Conservation (phyloP, 441 rosid species). For the Geranium incanum region DNA sequence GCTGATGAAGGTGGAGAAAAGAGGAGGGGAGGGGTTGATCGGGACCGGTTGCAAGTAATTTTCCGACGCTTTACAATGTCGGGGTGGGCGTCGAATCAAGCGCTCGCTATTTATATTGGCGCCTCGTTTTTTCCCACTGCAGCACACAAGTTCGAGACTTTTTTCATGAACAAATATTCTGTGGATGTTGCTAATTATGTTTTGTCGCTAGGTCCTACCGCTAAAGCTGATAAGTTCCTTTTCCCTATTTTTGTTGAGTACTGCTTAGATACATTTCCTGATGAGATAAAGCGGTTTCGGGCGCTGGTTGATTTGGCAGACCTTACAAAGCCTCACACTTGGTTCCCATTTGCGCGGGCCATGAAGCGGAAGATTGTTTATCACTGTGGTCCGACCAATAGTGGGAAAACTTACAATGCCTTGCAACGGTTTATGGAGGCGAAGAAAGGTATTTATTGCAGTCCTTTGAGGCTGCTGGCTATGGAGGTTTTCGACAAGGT, state of each 20-base stretch:
- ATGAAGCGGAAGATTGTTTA: slow-evolving; percentile 83
- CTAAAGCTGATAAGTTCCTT: slow-evolving; percentile 57
- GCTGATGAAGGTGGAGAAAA: slow-evolving; percentile 30
- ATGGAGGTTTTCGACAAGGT: slow-evolving; percentile 98
- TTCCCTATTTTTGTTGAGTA: slow-evolving; percentile 80
- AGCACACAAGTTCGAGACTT: slow-evolving; percentile 35
- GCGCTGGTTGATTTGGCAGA: slow-evolving; percentile 64
- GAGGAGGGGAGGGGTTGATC: slow-evolving; percentile 33
- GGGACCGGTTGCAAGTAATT: slow-evolving; percentile 41
- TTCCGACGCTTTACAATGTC: slow-evolving; percentile 45
- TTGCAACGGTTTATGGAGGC: slow-evolving; percentile 90
- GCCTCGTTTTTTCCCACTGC: slow-evolving; percentile 76
- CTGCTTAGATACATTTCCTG: slow-evolving; percentile 65
- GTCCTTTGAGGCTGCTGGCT: slow-evolving; percentile 86
- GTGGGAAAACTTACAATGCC: slow-evolving; percentile 94
- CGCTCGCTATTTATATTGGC: slow-evolving; percentile 75
- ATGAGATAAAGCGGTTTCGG: slow-evolving; percentile 60
- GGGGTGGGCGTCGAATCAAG: slow-evolving; percentile 79
- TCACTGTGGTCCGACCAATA: slow-evolving; percentile 94
- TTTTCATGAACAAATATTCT: slow-evolving; percentile 45
- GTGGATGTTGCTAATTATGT: slow-evolving; percentile 39
- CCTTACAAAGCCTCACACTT: slow-evolving; percentile 75
- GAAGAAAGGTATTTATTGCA: slow-evolving; percentile 78
- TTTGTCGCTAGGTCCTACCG: slow-evolving; percentile 54
- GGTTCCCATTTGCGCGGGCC: slow-evolving; percentile 90